Conservation (phyloP, 257 asterid genomes). For the Agastache rugosa region DNA sequence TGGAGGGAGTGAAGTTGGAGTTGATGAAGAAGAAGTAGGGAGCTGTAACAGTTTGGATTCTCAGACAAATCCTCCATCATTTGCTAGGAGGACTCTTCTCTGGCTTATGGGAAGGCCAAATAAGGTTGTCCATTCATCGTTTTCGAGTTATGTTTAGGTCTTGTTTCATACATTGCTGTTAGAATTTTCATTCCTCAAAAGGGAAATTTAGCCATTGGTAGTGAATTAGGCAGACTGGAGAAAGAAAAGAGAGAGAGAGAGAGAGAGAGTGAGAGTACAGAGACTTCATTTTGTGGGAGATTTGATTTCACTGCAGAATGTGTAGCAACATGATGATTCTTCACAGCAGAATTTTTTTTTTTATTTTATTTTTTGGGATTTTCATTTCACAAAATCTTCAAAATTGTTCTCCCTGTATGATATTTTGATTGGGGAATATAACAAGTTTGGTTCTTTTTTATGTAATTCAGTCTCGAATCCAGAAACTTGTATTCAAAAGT, state of each 20-base stretch:
- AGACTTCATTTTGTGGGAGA: constrained; percentile 1
- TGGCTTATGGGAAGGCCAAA: constrained; percentile 89
- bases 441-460: background rate
- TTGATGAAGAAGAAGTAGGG: constrained; percentile 58
- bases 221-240: background rate
- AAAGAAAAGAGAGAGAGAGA: no score
- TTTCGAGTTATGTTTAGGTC: constrained; percentile 57
- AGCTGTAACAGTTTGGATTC: constrained; percentile 72
- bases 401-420: background rate
- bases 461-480: background rate
- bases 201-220: constrained; percentile 11
- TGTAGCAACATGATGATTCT: background rate
- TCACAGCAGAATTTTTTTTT: constrained; percentile 12
- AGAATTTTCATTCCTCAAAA: background rate
- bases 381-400: background rate
- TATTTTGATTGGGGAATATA: background rate
- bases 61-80: constrained; percentile 60
- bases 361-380: constrained; percentile 18
- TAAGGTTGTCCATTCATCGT: constrained; percentile 69
- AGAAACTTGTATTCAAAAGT: background rate
- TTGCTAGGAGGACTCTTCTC: constrained; percentile 74
- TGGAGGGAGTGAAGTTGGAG: constrained; percentile 53
- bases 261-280: background rate
- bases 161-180: constrained; percentile 25
- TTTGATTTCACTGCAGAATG: background rate